A percentile compares a stretch with the other conserved stretches of the same genome.
phyloP scores from a whole-genome alignment of 176 grass and related monocot genomes.

The Sorghum bicolor region Sorghum_bicolor_NCBIv3 NC_012873.2:55013501-55014000 shows the following conservation, averaged over 20 bases:
- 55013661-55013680: neutral
- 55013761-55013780: neutral
- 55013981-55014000: too few species aligned
- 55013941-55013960: too few species aligned
- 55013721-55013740: neutral
- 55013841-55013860: too few species aligned
- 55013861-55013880: too few species aligned
- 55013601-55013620: neutral
- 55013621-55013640: neutral
- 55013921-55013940: too few species aligned
- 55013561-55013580: conserved; percentile 82
- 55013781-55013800: too few species aligned
- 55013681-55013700: neutral
- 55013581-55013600: conserved; percentile 49
- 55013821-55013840: too few species aligned
- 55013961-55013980: too few species aligned
- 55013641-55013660: neutral
- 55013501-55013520: conserved; percentile 74
- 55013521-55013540: conserved; percentile 88
- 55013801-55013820: too few species aligned
- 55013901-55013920: too few species aligned
- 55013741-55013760: too few species aligned
- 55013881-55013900: too few species aligned
- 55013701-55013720: neutral
- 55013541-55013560: conserved; percentile 44